Evolutionary conservation across 352 stramenopile species (phyloP), one percentile per base, ranked within the genome.

Genomic region (Pythium oligandrum): DNA sequence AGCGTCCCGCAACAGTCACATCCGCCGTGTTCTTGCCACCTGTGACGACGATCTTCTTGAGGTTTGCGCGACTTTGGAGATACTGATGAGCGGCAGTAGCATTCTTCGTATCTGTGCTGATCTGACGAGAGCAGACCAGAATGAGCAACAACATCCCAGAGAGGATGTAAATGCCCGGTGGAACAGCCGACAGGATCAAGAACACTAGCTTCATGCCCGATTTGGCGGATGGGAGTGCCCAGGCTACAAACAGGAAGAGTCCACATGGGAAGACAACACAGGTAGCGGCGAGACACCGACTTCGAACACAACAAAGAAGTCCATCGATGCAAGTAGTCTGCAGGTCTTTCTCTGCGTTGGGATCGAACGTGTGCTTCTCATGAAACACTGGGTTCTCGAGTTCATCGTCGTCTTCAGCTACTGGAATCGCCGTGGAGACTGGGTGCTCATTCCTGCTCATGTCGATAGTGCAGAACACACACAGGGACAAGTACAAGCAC

Each of bases 231-330:
- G 60, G 75, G 63, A 31, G 72, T 55, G 17, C 61, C 65, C 47
- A 73, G 60, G 68, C 79, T 8, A 86, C 51, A 7, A 84, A n/a
- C 12, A 90, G 55, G 46, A 88, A 83, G 12, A 84, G 12, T 1
- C 67, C 44, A 48, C 66, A 83, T 6, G 81, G 81, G 9, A 76
- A 64, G 40, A 79, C 11, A 8, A 92, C 75, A 32, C 81, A 90
- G 4, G 64, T 66, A 44, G 69, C 62, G 38, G 58, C 49, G 11
- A 92, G 60, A 56, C 80, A 86, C 33, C 79, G 72, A 45, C 73
- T 90, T 6, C 73, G 71, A 0, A 90, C 51, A 59, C 82, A 90
- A 57, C 75, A 92, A 1, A 90, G 62, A 44, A 89, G 52, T 0
- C 53, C 38, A 30, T 82, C 68, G 63, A 88, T 78, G 11, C 55